Percentiles rank a stretch among this genome's conserved stretches.
Conservation (phyloP, 2,329 filamentous ascomycete species). For the Acrodontium crateriforme region DNA sequence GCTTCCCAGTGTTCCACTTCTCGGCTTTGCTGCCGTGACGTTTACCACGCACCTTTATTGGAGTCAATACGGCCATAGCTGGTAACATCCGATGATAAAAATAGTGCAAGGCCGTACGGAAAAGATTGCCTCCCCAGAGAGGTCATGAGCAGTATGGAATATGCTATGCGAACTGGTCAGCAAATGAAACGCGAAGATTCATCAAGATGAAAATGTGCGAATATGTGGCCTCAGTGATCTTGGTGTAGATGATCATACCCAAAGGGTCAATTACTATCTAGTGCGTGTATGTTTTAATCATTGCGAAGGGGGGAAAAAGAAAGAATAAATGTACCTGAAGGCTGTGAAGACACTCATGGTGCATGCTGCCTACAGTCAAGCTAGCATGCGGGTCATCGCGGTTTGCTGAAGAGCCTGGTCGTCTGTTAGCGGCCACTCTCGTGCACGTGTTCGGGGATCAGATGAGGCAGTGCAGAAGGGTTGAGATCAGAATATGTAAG, state of each 20-base stretch:
- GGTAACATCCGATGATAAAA: too few species aligned
- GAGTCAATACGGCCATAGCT: conserved; percentile 12
- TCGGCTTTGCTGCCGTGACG: conserved; percentile 12
- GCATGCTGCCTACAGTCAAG: too few species aligned
- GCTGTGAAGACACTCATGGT: too few species aligned
- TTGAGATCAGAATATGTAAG: conserved; percentile 93
- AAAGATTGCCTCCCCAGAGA: too few species aligned
- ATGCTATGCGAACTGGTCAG: too few species aligned
- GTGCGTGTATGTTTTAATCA: conserved; percentile 10
- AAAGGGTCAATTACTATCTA: conserved; percentile 22
- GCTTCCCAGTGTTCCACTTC: conserved; percentile 15
- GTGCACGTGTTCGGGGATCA: neutral
- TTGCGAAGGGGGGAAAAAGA: conserved; percentile 2
- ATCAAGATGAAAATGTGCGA: too few species aligned
- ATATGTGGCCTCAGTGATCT: conserved; percentile 24
- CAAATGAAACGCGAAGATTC: too few species aligned
- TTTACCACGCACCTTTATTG: conserved; percentile 22
- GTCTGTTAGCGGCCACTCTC: too few species aligned
- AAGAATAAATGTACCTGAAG: conserved; percentile 2
- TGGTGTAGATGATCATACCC: conserved; percentile 23
- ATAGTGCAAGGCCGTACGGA: too few species aligned
- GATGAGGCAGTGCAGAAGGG: neutral
- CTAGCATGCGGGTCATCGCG: too few species aligned
- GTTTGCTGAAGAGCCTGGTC: too few species aligned
- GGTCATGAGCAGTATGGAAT: too few species aligned